Conservation (phyloP, 1,139 yeast species). For the Protomyces lactucae-debilis region DNA sequence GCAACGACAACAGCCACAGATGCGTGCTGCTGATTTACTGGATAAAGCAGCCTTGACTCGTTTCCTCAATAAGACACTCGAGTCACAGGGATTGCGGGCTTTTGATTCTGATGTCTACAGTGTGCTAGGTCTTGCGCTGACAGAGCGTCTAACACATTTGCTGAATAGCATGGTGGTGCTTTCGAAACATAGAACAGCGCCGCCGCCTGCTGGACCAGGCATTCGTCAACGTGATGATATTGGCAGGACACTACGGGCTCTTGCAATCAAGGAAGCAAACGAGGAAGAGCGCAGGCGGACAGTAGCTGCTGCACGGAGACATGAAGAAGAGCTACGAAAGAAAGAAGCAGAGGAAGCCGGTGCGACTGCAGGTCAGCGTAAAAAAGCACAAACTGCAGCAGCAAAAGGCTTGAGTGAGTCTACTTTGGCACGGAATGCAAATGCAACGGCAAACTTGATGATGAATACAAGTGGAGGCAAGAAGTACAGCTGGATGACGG, state of each 20-base stretch:
- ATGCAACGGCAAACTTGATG: slow-evolving; percentile 28
- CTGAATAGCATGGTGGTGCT: slow-evolving; percentile 24
- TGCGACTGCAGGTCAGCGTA: background rate
- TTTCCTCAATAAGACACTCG: slow-evolving; percentile 3
- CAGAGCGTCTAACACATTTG: slow-evolving; percentile 22
- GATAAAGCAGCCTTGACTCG: slow-evolving; percentile 9
- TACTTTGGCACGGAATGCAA: slow-evolving; percentile 23
- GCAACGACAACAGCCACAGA: background rate
- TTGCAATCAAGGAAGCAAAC: slow-evolving; percentile 17
- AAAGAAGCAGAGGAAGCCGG: slow-evolving; percentile 13
- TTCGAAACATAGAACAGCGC: slow-evolving; percentile 24
- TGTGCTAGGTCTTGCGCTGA: slow-evolving; percentile 23
- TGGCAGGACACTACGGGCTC: slow-evolving; percentile 19
- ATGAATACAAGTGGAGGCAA: slow-evolving; percentile 27
- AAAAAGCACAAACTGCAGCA: slow-evolving; percentile 1
- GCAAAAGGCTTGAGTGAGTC: slow-evolving; percentile 23
- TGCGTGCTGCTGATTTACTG: slow-evolving; percentile 16
- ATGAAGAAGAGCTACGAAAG: slow-evolving; percentile 15
- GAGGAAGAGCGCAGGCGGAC: slow-evolving; percentile 26
- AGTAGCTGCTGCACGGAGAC: slow-evolving; percentile 16
- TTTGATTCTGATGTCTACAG: slow-evolving; percentile 6
- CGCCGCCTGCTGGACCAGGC: slow-evolving; percentile 23
- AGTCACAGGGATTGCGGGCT: slow-evolving; percentile 6
- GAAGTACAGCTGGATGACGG: slow-evolving; percentile 29
- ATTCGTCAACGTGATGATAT: slow-evolving; percentile 18